Conservation (phyloP, 805 yeast genomes). For the Candida caryicola region DNA sequence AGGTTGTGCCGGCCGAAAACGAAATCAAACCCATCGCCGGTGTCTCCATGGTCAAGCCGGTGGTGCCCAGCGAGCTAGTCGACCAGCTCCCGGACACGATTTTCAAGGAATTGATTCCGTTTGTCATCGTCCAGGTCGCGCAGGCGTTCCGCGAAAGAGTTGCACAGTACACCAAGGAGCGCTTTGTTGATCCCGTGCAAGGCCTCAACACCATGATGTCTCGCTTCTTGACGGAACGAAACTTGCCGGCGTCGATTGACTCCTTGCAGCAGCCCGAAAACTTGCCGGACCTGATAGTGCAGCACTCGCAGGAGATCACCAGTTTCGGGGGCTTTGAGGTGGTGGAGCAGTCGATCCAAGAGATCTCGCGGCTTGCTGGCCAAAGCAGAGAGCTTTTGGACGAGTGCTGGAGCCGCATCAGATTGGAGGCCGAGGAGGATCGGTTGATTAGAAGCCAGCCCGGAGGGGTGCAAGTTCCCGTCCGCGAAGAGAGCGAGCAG, state of each 20-base stretch:
- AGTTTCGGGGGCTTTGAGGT: constrained; percentile 50
- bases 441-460: constrained; percentile 37
- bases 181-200: constrained; percentile 44
- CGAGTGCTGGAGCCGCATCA: constrained; percentile 45
- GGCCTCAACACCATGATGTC: constrained; percentile 45
- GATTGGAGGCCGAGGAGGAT: constrained; percentile 56
- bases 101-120: constrained; percentile 68
- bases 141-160: constrained; percentile 68
- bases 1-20: constrained; percentile 51
- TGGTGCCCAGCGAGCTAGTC: constrained; percentile 23
- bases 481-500: constrained; percentile 30
- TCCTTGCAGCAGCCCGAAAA: constrained; percentile 54
- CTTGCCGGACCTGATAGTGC: constrained; percentile 56
- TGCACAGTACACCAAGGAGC: constrained; percentile 49
- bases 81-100: constrained; percentile 23
- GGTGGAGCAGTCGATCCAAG: constrained; percentile 42
- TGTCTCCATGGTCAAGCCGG: constrained; percentile 56
- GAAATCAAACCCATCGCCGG: constrained; percentile 43
- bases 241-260: constrained; percentile 64
- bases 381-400: constrained; percentile 43
- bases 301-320: constrained; percentile 53
- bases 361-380: constrained; percentile 42
- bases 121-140: constrained; percentile 59
- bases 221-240: constrained; percentile 44
- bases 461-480: not conserved